Percentiles rank a stretch among this genome's conserved stretches.
These are phyloP conservation scores for Amorphotheca resinae DNA, from an alignment of 495 filamentous ascomycete species.

Conservation along the genomic window DNA sequence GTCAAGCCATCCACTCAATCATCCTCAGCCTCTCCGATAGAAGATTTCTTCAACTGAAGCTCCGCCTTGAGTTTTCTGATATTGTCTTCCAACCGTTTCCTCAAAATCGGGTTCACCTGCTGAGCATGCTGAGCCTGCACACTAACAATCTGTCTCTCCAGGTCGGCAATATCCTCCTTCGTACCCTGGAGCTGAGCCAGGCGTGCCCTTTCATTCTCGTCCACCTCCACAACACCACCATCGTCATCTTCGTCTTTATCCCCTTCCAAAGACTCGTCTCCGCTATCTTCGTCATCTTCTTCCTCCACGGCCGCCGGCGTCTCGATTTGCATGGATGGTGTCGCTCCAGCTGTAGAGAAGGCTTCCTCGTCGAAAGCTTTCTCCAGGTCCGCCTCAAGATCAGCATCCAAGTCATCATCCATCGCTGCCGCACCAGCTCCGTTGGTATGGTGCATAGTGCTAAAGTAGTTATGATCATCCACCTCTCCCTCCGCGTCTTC, in stretches of 20 bases:
- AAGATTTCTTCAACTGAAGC: constrained; percentile 43
- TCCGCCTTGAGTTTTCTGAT: constrained; percentile 42
- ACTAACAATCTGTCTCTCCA: constrained; percentile 32
- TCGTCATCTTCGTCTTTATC: constrained; percentile 34
- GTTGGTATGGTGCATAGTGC: constrained; percentile 2
- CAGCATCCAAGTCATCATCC: constrained; percentile 18
- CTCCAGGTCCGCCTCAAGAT: constrained; percentile 31
- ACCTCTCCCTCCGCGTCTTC: constrained; percentile 38
- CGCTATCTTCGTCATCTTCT: constrained; percentile 26
- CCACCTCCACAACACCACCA: constrained; percentile 35
- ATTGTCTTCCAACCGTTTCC: constrained; percentile 37
- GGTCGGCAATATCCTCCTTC: constrained; percentile 42
- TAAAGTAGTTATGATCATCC: constrained; percentile 24
- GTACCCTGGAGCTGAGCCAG: constrained; percentile 34
- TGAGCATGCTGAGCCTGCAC: constrained; percentile 26
- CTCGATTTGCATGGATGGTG: constrained; percentile 10
- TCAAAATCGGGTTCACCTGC: constrained; percentile 35
- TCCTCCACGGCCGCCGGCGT: constrained; percentile 22
- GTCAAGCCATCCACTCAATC: no score
- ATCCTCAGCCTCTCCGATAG: constrained; percentile 34
- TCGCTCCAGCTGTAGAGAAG: constrained; percentile 9
- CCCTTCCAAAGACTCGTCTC: constrained; percentile 29
- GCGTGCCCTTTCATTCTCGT: constrained; percentile 33
- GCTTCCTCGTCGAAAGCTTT: constrained; percentile 21
- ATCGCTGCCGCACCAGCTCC: constrained; percentile 1